phyloP scores from a whole-genome alignment of 306 rosid genomes.

The Vigna trinervia region DNA sequence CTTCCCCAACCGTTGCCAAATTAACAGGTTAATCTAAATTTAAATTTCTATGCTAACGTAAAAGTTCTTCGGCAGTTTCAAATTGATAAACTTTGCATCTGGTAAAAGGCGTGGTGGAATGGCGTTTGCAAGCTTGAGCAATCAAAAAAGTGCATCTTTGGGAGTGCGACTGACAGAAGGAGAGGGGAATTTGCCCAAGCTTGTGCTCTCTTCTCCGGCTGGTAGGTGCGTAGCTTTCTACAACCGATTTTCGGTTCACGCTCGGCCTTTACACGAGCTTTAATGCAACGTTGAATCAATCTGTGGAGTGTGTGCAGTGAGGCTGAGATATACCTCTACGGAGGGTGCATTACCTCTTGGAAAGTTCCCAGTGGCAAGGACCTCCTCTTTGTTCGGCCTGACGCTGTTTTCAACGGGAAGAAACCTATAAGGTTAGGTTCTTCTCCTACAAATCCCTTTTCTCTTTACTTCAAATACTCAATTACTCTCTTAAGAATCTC shows the following conservation, averaged over 20 bases:
- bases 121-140: constrained; percentile 66
- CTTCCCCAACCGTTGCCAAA: constrained; percentile 40
- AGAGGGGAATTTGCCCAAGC: constrained; percentile 83
- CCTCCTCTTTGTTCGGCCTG: constrained; percentile 93
- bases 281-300: not conserved
- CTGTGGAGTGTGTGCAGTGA: constrained; percentile 59
- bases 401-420: constrained; percentile 84
- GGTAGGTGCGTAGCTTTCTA: constrained; percentile 68
- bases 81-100: not conserved
- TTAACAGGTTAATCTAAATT: constrained; percentile 51
- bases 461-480: too few species aligned
- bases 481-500: not conserved
- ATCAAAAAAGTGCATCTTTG: constrained; percentile 46
- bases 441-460: not conserved
- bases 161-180: constrained; percentile 81
- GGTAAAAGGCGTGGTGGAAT: constrained; percentile 53
- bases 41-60: not conserved
- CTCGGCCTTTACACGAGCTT: not conserved
- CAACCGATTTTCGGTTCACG: not conserved
- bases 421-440: constrained; percentile 84
- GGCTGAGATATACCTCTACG: constrained; percentile 82
- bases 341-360: constrained; percentile 94
- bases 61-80: not conserved
- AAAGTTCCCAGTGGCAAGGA: constrained; percentile 76
- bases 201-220: constrained; percentile 69